Base-by-base conservation (phyloP, 1,284 basidiomycete genomes). In the Vanrija pseudolonga region DNA sequence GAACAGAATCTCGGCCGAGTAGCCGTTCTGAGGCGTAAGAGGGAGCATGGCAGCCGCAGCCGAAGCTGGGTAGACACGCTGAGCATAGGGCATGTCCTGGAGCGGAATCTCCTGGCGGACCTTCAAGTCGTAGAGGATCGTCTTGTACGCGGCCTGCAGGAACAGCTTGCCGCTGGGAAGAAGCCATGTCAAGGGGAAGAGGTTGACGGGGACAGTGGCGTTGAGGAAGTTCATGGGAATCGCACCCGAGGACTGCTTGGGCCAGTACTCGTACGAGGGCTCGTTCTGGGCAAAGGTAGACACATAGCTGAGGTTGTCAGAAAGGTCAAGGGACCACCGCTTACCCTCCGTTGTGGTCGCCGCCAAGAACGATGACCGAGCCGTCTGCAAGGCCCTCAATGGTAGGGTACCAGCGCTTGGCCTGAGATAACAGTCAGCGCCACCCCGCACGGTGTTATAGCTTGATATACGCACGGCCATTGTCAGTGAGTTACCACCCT, bases 31-130 rank as follows among this genome's bases (percentile, higher is more conserved):
- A 6, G 90, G 89, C 0, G 90, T 94, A 42, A 97, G 79, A 2
- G 94, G 92, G 7, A 95, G 79, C 89, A 97, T 92, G 51, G 87
- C 89, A 2, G 83, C 84, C 4, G 88, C 93, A 56, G 86, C 93
- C 0, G 90, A 94, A 0, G 89, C 93, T 37, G 93, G 93, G 77
- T 96, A 97, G 36, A 93, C 89, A 52, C 90, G 87, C 44, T 83
- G 81, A 44, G 91, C 84, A 54, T 82, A 71, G 11, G 78, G 77
- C 62, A 79, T 78, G 58, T 78, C 72, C 9, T 61, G 63, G 8
- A 74, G 62, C n/a, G 56, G 45, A 18, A 53, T 67, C 53, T 73
- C 69, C 12, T 48, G 51, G 48, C 63, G 53, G 37, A 65, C 57
- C 54, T 65, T 56, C 55, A 75, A 61, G 64, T 73, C 72, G 63